A percentile compares a stretch with the other conserved stretches of the same genome.
Evolutionary conservation across 2,329 filamentous ascomycete genomes (phyloP).

Genomic region (Colletotrichum sp.): DNA sequence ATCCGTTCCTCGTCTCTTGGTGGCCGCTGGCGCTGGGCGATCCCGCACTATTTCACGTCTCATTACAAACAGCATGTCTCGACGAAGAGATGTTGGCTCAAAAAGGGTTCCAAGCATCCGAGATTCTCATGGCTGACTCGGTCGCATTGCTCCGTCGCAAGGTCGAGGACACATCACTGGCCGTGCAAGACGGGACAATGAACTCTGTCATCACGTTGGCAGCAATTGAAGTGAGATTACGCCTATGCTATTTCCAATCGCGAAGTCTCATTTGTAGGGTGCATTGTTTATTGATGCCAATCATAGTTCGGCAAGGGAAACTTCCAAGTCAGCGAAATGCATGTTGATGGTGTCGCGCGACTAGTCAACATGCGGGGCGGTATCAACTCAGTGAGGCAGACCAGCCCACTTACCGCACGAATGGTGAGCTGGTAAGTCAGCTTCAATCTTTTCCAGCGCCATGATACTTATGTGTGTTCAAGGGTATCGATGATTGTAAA

Average conservation of each 20-base stretch:
- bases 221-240: constrained; percentile 63
- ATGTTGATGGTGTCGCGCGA: constrained; percentile 54
- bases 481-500: constrained; percentile 65
- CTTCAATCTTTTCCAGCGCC: too few species aligned
- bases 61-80: constrained; percentile 62
- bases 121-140: constrained; percentile 62
- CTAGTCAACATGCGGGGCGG: constrained; percentile 57
- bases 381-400: constrained; percentile 50
- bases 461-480: background rate
- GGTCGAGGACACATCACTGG: constrained; percentile 48
- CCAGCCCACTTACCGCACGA: constrained; percentile 58
- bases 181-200: constrained; percentile 59
- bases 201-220: constrained; percentile 63
- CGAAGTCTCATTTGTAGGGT: background rate
- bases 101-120: constrained; percentile 58
- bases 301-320: constrained; percentile 61
- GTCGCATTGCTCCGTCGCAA: constrained; percentile 57
- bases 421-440: constrained; percentile 57
- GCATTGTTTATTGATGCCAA: background rate
- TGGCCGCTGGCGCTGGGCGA: constrained; percentile 63
- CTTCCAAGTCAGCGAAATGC: constrained; percentile 45
- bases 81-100: constrained; percentile 58
- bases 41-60: constrained; percentile 63
- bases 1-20: constrained; percentile 65
- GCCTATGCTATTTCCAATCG: too few species aligned